Conservation (phyloP, 768 basidiomycete genomes). For the Xerocomellus amylosporus region DNA sequence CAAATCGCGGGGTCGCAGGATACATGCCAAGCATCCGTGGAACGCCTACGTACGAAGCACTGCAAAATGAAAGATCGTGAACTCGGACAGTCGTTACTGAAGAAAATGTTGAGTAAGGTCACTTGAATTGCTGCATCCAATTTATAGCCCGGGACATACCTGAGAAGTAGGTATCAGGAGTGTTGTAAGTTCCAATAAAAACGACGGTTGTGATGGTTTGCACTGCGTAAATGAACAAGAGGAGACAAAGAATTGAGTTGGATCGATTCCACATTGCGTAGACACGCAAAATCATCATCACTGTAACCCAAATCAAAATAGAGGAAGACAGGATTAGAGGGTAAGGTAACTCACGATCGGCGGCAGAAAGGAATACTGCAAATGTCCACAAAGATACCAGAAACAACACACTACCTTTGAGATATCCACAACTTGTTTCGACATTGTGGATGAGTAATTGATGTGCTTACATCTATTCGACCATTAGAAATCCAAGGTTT, state of each 20-base stretch:
- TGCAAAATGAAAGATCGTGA: background rate
- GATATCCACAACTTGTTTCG: background rate
- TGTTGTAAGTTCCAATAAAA: background rate
- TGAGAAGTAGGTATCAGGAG: background rate
- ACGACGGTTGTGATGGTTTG: background rate
- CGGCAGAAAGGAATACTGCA: background rate
- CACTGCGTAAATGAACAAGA: background rate
- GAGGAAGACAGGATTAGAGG: no score
- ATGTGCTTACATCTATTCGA: background rate
- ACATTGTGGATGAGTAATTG: no score
- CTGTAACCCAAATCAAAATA: background rate
- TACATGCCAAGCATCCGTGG: background rate
- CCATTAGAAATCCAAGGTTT: background rate
- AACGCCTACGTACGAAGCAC: background rate
- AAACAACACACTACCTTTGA: background rate
- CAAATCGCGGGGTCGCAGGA: background rate
- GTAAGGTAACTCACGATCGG: background rate
- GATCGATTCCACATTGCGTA: background rate
- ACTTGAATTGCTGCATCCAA: background rate
- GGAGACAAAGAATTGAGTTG: background rate
- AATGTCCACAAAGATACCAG: background rate
- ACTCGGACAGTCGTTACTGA: background rate
- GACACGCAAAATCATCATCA: slow-evolving; percentile 4
- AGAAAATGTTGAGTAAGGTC: background rate
- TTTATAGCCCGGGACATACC: background rate